Conservation (phyloP, 768 basidiomycete species). For the Hericium rajendrae region DNA sequence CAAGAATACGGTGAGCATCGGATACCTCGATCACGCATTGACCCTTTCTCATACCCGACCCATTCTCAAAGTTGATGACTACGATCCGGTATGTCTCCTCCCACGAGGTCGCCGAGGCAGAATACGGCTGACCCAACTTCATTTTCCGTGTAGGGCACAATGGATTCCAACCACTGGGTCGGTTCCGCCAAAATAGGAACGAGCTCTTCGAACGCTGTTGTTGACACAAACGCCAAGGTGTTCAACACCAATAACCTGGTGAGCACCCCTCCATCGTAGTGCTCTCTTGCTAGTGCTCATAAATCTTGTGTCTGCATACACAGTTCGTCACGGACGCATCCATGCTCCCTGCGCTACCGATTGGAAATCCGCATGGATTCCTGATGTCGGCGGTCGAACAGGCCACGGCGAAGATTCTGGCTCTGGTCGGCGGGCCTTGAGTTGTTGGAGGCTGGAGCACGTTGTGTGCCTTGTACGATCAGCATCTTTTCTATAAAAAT, state of each 20-base stretch:
- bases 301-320: slow-evolving; percentile 4
- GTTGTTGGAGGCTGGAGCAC: neutral
- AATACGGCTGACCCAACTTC: slow-evolving; percentile 21
- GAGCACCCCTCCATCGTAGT: slow-evolving; percentile 3
- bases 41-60: too few relatives aligned
- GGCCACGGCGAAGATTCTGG: slow-evolving; percentile 45
- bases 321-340: slow-evolving; percentile 48
- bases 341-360: slow-evolving; percentile 43
- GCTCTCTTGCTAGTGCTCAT: neutral
- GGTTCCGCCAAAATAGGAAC: slow-evolving; percentile 42
- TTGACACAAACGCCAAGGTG: slow-evolving; percentile 51
- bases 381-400: slow-evolving; percentile 53
- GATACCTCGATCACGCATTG: neutral
- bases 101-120: neutral
- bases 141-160: slow-evolving; percentile 19
- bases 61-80: slow-evolving; percentile 17
- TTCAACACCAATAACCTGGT: slow-evolving; percentile 31
- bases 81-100: slow-evolving; percentile 17
- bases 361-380: slow-evolving; percentile 47
- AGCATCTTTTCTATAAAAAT: too few relatives aligned
- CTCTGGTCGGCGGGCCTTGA: slow-evolving; percentile 42
- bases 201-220: slow-evolving; percentile 29
- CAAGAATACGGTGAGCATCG: slow-evolving; percentile 35
- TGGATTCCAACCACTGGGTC: slow-evolving; percentile 61
- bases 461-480: too few relatives aligned